Percentiles rank a stretch among this genome's conserved stretches.
Conservation (phyloP, 2,329 filamentous ascomycete genomes). For the Alternaria sp. region DNA sequence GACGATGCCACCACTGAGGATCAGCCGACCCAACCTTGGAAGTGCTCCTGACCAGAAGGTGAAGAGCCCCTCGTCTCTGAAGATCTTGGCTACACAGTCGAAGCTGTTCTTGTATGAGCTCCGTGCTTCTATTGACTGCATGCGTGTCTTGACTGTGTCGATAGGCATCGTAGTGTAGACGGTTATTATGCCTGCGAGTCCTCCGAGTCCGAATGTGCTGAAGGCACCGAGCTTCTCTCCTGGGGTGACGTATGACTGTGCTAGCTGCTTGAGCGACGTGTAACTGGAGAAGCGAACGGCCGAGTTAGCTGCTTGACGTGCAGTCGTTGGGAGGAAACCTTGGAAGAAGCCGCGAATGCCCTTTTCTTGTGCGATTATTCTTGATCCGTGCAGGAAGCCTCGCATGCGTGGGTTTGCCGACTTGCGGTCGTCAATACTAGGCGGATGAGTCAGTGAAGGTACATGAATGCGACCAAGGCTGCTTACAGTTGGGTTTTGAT, state of each 20-base stretch:
- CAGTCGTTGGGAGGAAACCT: constrained; percentile 93
- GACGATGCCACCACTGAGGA: constrained; percentile 93
- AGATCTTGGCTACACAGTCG: constrained; percentile 80
- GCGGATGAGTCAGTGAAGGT: neutral
- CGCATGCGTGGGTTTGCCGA: constrained; percentile 81
- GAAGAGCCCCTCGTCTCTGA: constrained; percentile 84
- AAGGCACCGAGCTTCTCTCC: constrained; percentile 91
- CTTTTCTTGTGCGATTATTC: constrained; percentile 85
- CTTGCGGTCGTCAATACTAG: constrained; percentile 92
- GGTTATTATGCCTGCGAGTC: constrained; percentile 86
- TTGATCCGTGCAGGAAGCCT: constrained; percentile 89
- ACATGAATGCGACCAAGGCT: neutral
- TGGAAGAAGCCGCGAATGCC: constrained; percentile 95
- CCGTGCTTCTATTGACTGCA: constrained; percentile 93
- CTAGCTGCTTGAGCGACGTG: constrained; percentile 87
- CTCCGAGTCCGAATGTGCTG: constrained; percentile 90
- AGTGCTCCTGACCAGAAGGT: constrained; percentile 95
- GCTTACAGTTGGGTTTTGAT: constrained; percentile 88
- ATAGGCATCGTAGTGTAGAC: constrained; percentile 76
- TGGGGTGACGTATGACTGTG: constrained; percentile 88
- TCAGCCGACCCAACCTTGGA: constrained; percentile 80
- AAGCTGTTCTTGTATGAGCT: constrained; percentile 85
- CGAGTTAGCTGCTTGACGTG: constrained; percentile 91
- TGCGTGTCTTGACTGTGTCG: constrained; percentile 93
- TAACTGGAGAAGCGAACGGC: constrained; percentile 91